These are phyloP conservation scores for Solanum chacoense DNA, from an alignment of 305 asterid genomes.

Conservation along the genomic window DNA sequence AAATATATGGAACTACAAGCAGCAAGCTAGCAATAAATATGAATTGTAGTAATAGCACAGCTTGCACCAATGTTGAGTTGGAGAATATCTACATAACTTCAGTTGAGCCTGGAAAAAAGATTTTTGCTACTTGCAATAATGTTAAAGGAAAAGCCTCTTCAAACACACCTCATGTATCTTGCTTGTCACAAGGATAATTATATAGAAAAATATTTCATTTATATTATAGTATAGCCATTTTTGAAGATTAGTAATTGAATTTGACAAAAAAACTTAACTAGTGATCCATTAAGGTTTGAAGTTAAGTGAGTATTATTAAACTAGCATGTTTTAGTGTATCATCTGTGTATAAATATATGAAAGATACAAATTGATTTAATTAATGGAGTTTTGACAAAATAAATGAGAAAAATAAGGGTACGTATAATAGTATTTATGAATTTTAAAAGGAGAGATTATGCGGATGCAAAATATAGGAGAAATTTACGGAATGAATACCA, in stretches of 20 bases:
- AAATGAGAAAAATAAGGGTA: too few relatives aligned
- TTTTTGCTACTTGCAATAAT: neutral
- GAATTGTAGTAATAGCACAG: neutral
- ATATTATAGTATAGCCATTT: neutral
- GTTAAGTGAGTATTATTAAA: neutral
- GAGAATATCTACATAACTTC: conserved; percentile 3
- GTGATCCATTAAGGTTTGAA: neutral
- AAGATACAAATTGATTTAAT: too few relatives aligned
- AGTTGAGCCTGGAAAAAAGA: neutral
- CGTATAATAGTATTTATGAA: too few relatives aligned
- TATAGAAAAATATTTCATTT: neutral
- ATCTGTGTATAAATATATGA: too few relatives aligned
- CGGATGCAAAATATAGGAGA: too few relatives aligned
- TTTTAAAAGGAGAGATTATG: too few relatives aligned
- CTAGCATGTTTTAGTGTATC: too few relatives aligned
- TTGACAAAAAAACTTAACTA: neutral
- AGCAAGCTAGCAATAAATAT: conserved; percentile 2
- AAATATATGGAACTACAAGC: neutral
- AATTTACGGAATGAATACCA: too few relatives aligned
- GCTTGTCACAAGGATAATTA: neutral
- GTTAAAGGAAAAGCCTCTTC: neutral
- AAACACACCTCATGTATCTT: conserved; percentile 1
- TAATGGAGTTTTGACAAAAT: too few relatives aligned
- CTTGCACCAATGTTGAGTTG: conserved; percentile 7
- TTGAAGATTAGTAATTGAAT: neutral